A percentile compares a stretch with the other conserved stretches of the same genome.
These are phyloP conservation scores for Cystobasidium pallidum DNA, from an alignment of 1,284 basidiomycete genomes.

Conservation along the genomic window DNA sequence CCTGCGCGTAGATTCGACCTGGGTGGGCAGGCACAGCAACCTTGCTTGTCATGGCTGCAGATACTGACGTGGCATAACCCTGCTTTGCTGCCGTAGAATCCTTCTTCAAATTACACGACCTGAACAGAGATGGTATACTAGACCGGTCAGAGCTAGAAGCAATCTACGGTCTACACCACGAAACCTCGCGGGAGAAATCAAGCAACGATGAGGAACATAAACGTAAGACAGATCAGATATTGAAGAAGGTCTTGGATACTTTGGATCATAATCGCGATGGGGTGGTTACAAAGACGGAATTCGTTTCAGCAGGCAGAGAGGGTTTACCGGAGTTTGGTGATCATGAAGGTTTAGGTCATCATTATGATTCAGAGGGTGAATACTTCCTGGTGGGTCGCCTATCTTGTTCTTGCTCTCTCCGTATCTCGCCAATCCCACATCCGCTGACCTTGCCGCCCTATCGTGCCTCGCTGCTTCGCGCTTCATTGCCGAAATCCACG, in stretches of 20 bases:
- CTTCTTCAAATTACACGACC: slow-evolving; percentile 54
- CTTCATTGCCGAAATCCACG: too few relatives aligned
- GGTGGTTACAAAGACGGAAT: slow-evolving; percentile 75
- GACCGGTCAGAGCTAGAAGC: slow-evolving; percentile 58
- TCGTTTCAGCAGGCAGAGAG: slow-evolving; percentile 73
- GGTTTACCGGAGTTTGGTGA: slow-evolving; percentile 79
- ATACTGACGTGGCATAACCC: background rate
- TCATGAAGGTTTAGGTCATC: slow-evolving; percentile 75
- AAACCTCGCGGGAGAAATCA: slow-evolving; percentile 84
- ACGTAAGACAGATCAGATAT: slow-evolving; percentile 80
- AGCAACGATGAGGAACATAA: slow-evolving; percentile 78
- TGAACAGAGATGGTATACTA: slow-evolving; percentile 59
- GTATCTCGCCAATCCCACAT: slow-evolving; percentile 45
- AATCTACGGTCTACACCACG: slow-evolving; percentile 82
- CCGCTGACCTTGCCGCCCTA: background rate
- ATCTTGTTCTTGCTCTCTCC: background rate
- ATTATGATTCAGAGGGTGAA: slow-evolving; percentile 69
- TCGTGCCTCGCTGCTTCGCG: too few relatives aligned
- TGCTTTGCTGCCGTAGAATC: slow-evolving; percentile 44
- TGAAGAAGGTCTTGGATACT: slow-evolving; percentile 70
- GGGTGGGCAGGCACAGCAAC: background rate
- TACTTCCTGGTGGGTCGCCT: slow-evolving; percentile 55
- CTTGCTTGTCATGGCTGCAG: too few relatives aligned
- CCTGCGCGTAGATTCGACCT: slow-evolving; percentile 1
- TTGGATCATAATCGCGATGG: slow-evolving; percentile 82